These are phyloP conservation scores for Myriosclerotinia scirpicola DNA, from an alignment of 2,329 filamentous ascomycete species.

Conservation along the genomic window DNA sequence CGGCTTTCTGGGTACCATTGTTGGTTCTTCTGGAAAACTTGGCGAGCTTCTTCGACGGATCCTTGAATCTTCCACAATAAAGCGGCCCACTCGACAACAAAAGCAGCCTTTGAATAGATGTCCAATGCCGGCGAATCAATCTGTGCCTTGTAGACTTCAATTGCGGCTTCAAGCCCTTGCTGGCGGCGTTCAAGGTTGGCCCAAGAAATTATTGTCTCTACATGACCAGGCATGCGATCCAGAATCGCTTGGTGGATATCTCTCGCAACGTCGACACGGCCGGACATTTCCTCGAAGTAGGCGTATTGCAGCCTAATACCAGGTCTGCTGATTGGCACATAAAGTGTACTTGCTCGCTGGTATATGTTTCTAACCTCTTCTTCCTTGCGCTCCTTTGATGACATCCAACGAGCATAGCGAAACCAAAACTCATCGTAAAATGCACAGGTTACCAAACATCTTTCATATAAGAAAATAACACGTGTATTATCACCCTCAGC, in stretches of 20 bases:
- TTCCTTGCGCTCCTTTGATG: constrained; percentile 72
- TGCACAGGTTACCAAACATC: constrained; percentile 87
- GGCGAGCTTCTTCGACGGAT: constrained; percentile 74
- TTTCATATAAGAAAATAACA: constrained; percentile 84
- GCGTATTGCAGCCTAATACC: constrained; percentile 87
- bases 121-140: constrained; percentile 72
- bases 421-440: constrained; percentile 98
- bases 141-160: constrained; percentile 78
- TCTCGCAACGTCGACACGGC: constrained; percentile 72
- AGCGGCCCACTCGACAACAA: constrained; percentile 85
- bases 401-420: constrained; percentile 95
- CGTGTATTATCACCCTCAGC: constrained; percentile 73
- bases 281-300: constrained; percentile 87
- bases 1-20: constrained; percentile 83
- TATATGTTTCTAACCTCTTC: constrained; percentile 93
- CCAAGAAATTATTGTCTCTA: constrained; percentile 85
- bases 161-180: constrained; percentile 77
- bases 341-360: constrained; percentile 79
- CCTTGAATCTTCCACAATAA: constrained; percentile 87
- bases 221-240: constrained; percentile 71
- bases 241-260: constrained; percentile 85
- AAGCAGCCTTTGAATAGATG: constrained; percentile 77
- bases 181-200: constrained; percentile 85
- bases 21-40: constrained; percentile 78
- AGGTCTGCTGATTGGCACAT: constrained; percentile 82